Evolutionary conservation across 768 basidiomycete species (phyloP).

Genomic region (Phylloporus scabripes): DNA sequence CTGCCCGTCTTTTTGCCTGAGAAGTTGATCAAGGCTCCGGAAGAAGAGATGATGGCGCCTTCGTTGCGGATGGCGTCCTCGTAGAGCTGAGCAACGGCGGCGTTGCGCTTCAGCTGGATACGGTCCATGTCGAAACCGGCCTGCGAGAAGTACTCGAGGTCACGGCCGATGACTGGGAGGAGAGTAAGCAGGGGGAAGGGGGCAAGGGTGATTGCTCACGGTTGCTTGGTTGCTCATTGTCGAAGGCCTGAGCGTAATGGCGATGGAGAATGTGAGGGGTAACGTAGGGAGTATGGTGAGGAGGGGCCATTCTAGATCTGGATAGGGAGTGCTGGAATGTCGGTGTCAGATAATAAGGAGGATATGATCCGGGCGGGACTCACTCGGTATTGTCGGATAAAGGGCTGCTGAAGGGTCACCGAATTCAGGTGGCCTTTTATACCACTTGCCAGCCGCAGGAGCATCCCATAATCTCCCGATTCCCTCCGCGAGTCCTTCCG

Average conservation of each 20-base stretch:
- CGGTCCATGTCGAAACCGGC: constrained; percentile 99
- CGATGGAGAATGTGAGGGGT: constrained; percentile 88
- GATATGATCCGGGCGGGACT: constrained; percentile 26
- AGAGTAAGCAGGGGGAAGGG: background rate
- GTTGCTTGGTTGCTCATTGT: constrained; percentile 54
- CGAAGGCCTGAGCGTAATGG: constrained; percentile 71
- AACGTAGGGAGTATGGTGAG: constrained; percentile 76
- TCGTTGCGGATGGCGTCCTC: constrained; percentile 99
- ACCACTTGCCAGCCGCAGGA: constrained; percentile 16
- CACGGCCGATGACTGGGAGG: constrained; percentile 76
- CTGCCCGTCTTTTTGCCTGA: constrained; percentile 99
- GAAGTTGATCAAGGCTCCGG: constrained; percentile 98
- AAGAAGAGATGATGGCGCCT: constrained; percentile 94
- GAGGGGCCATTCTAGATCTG: constrained; percentile 55
- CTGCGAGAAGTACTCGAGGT: constrained; percentile 96
- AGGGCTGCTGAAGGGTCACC: constrained; percentile 2
- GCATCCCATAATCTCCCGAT: constrained; percentile 32
- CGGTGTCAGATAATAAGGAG: constrained; percentile 1
- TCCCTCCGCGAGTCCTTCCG: constrained; percentile 19
- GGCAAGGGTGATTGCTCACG: constrained; percentile 38
- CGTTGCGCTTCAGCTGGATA: constrained; percentile 94
- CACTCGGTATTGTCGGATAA: constrained; percentile 9
- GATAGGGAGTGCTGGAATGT: background rate
- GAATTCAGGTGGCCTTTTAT: constrained; percentile 21
- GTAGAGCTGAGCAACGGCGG: constrained; percentile 83